Conservation (phyloP, 2,329 filamentous ascomycete genomes). For the Hymenoscyphus fructigenus region DNA sequence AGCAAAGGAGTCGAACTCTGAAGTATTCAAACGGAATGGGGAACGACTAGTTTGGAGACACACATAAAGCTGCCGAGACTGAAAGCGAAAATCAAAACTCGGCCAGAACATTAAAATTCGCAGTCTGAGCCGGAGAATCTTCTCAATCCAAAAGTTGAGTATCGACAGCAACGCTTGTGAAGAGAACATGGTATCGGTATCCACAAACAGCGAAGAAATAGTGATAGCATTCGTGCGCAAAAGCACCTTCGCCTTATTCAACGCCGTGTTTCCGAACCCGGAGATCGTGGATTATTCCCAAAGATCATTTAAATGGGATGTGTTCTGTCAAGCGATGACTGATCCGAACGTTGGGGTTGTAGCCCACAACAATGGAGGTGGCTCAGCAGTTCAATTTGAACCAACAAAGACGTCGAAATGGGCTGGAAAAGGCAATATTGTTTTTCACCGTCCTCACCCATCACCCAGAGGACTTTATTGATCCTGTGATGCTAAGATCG, state of each 20-base stretch:
- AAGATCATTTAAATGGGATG: conserved; percentile 1
- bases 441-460: conserved; percentile 7
- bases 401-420: background rate
- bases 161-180: no score
- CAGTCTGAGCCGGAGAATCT: conserved; percentile 28
- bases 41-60: background rate
- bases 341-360: conserved; percentile 3
- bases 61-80: background rate
- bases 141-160: conserved; percentile 13
- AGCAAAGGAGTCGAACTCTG: background rate
- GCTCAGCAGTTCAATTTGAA: conserved; percentile 5
- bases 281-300: background rate
- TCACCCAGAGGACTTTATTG: background rate
- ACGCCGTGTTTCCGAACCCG: background rate
- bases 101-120: background rate
- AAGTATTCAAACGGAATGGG: background rate
- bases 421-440: conserved; percentile 1
- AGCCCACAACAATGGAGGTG: conserved; percentile 1
- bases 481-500: background rate
- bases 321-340: conserved; percentile 2
- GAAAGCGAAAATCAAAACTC: background rate
- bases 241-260: background rate
- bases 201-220: background rate
- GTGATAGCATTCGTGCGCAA: background rate
- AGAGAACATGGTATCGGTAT: conserved; percentile 20